Base-by-base conservation (phyloP, 2,329 filamentous ascomycete genomes). In the Penicillium sp. region DNA sequence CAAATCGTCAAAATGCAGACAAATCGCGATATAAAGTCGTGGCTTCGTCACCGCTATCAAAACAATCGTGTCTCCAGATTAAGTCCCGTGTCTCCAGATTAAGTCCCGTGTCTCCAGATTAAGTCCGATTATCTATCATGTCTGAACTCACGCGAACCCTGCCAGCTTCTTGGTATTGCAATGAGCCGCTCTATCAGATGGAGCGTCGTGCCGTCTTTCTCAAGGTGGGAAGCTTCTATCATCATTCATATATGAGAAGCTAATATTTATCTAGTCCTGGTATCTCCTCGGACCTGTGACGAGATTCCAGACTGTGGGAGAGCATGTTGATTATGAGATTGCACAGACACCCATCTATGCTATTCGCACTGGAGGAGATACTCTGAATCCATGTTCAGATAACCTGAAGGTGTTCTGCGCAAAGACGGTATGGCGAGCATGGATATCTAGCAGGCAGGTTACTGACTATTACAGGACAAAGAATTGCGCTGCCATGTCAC, bases 161-260 rank as follows among this genome's bases (percentile, higher is more conserved):
- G 39, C 80, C 81, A n/a, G 80, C 81, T 13, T 82, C 80, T 1
- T 82, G 81, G 81, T 83, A 82, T 58, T 76, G 76, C 62, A 82
- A 78, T 56, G 62, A 68, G 33, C 72, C 79, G 16, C 70, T 83
- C 10, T 82, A 82, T 67, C 76, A 81, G 47, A 73, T 83, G 52
- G 80, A 82, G 65, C 72, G 78, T 46, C 71, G 77, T 49, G 79
- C 79, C 6, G 78, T 83, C 10, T 82, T 82, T 61, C 54, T 79
- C 46, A 82, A 81, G 65, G 78, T 77, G 64, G 55, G 57, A 43
- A 14, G 13, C 16, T 33, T 29, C 21, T 47, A 11, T 8, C 26
- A 33, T 10, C 22, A 1, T 24, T 10, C 29, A 13, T 2, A 31
- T 0, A 35, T 1, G 49, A 14, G 6, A 51, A 16, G 27, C 44